Base-by-base conservation (phyloP, 2,329 filamentous ascomycete species). In the Cryoendolithus antarcticus region DNA sequence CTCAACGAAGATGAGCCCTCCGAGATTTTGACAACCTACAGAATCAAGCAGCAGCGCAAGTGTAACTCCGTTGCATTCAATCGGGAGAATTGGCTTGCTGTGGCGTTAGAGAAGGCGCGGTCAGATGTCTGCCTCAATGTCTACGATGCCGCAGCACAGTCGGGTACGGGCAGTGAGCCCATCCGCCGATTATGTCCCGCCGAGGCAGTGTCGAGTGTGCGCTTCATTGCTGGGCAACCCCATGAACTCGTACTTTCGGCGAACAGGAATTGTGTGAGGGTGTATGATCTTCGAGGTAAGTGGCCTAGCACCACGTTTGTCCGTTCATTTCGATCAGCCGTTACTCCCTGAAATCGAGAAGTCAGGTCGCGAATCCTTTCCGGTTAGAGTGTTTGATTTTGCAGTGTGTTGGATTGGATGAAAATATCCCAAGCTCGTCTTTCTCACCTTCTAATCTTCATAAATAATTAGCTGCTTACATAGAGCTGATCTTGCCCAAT, bases 21-120 rank as follows among this genome's bases (percentile, higher is more conserved):
- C 3, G 50, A 53, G 55, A 63, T 44, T 47, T 54, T 48, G 49
- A 79, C 71, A 38, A 85, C 81, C 36, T 75, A 86, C 44, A 74
- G 75, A 12, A 72, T 86, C 34, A 85, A 83, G 56, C 76, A 86
- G 57, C 75, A 82, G 39, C 74, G 85, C 33, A 80, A 80, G 32
- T 89, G 82, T 51, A 85, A 89, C 52, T 82, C 83, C 1, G 82
- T 91, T 31, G 79, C 83, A 3, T 86, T 91, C 62, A 89, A 78
- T 53, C 77, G 74, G 3, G 80, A 81, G 11, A 64, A 68, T 36
- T 68, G 82, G 40, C 65, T 93, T 37, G 85, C 84, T 7, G 82
- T 86, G 21, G 85, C 82, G 1, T 66, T 91, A 37, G 85, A 91
- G 52, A 73, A 82, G 49, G 83, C 88, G 15, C 74, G 85, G 27